Conservation (phyloP, 345 rosid genomes). For the Rhodomyrtus tomentosa region DNA sequence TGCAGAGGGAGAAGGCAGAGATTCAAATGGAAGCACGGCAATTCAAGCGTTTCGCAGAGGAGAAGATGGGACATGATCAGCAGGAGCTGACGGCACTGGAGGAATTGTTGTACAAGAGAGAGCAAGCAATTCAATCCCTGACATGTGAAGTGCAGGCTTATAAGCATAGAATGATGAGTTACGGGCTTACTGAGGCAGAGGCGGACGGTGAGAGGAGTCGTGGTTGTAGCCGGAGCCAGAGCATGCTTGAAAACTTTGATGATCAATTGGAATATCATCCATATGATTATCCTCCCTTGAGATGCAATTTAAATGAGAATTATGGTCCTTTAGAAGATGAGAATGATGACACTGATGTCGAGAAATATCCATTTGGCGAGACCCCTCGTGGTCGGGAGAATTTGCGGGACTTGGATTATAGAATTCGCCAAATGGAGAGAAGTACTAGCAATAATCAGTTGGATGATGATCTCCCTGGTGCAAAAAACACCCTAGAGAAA, state of each 20-base stretch:
- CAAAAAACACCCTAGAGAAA: constrained; percentile 50
- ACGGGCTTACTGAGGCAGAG: constrained; percentile 65
- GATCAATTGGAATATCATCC: constrained; percentile 32
- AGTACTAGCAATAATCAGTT: constrained; percentile 34
- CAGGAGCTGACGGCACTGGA: constrained; percentile 62
- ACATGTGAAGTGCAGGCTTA: constrained; percentile 83
- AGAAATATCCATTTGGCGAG: constrained; percentile 65
- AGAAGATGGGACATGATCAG: constrained; percentile 92
- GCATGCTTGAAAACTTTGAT: constrained; percentile 35
- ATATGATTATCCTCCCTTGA: constrained; percentile 71
- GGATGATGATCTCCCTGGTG: constrained; percentile 35
- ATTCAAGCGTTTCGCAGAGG: constrained; percentile 82
- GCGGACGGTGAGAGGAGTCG: constrained; percentile 38
- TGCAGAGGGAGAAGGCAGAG: constrained; percentile 97
- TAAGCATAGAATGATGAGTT: constrained; percentile 94
- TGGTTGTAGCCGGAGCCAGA: constrained; percentile 21
- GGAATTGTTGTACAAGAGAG: constrained; percentile 82
- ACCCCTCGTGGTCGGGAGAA: constrained; percentile 33
- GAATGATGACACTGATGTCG: constrained; percentile 50
- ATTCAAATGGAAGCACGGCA: constrained; percentile 88
- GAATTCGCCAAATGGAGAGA: constrained; percentile 71
- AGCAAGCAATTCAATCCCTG: constrained; percentile 72
- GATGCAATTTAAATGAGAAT: constrained; percentile 58
- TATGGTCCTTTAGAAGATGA: constrained; percentile 39
- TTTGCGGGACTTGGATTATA: constrained; percentile 61